Conservation (phyloP, 108 stramenopile species). For the Seminavis robusta region DNA sequence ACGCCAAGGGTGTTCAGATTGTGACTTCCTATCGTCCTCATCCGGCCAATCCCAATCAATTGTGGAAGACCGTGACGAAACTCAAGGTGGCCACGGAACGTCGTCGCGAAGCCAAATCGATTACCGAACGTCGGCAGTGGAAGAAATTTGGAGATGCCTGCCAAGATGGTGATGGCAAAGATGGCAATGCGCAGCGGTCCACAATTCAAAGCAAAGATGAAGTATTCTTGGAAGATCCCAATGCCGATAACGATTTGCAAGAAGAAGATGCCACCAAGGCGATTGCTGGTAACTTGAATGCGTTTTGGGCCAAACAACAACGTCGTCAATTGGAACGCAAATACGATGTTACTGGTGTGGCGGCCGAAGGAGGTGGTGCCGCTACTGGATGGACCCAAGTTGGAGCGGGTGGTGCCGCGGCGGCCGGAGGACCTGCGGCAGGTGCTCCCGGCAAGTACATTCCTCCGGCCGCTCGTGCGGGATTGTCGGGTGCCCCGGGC, state of each 20-base stretch:
- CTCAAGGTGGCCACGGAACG: constrained; percentile 53
- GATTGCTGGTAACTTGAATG: constrained; percentile 79
- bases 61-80: constrained; percentile 78
- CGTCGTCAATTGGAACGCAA: constrained; percentile 81
- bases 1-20: constrained; percentile 83
- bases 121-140: constrained; percentile 74
- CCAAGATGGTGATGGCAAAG: constrained; percentile 44
- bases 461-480: constrained; percentile 68
- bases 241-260: constrained; percentile 84
- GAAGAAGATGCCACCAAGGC: constrained; percentile 79
- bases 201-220: constrained; percentile 84
- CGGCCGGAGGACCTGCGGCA: constrained; percentile 24
- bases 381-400: constrained; percentile 80
- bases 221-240: constrained; percentile 81
- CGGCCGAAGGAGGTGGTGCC: constrained; percentile 34
- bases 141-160: constrained; percentile 83
- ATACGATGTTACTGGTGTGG: constrained; percentile 78
- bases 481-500: constrained; percentile 17
- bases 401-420: constrained; percentile 39
- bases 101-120: constrained; percentile 55
- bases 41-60: constrained; percentile 58
- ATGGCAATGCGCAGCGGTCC: constrained; percentile 36
- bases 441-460: constrained; percentile 66
- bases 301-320: constrained; percentile 90
- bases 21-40: constrained; percentile 75